Evolutionary conservation across 139 green algal species (phyloP).

Genomic region (Chara braunii): DNA sequence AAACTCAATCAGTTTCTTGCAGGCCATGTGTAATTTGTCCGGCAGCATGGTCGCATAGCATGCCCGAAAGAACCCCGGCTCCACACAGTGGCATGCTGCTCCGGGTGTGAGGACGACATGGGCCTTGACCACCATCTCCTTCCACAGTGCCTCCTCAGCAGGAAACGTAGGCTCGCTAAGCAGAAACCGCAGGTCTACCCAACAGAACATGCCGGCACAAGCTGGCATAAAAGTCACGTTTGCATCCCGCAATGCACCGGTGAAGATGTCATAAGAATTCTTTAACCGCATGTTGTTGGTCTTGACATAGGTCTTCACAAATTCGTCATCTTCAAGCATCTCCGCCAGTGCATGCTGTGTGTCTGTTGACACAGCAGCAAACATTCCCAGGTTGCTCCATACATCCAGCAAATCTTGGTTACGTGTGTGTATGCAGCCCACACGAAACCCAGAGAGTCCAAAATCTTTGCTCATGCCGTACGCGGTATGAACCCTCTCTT

Average conservation of each 20-base stretch:
- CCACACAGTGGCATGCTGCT: conserved; percentile 17
- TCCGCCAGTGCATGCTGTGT: conserved; percentile 19
- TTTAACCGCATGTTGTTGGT: conserved; percentile 30
- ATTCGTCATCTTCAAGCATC: conserved; percentile 30
- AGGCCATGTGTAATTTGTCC: conserved; percentile 6
- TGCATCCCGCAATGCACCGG: conserved; percentile 12
- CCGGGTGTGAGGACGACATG: conserved; percentile 14
- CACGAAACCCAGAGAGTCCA: conserved; percentile 32
- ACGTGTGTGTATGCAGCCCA: conserved; percentile 34
- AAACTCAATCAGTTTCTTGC: not conserved
- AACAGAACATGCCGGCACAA: conserved; percentile 29
- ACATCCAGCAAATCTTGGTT: conserved; percentile 30
- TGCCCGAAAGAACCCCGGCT: conserved; percentile 22
- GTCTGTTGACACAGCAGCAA: conserved; percentile 20
- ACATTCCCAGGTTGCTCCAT: conserved; percentile 32
- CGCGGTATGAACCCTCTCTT: conserved; percentile 24
- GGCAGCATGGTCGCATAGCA: conserved; percentile 28
- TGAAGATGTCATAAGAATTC: conserved; percentile 19
- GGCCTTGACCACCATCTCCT: conserved; percentile 21
- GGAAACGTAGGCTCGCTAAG: conserved; percentile 22
- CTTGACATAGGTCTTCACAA: conserved; percentile 15
- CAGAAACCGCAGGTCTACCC: conserved; percentile 15
- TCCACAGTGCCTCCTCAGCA: conserved; percentile 13
- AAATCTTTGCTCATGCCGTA: conserved; percentile 47
- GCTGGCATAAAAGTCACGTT: conserved; percentile 25